Evolutionary conservation across 1,284 basidiomycete species (phyloP).

Genomic region (Ceratobasidium sp.): DNA sequence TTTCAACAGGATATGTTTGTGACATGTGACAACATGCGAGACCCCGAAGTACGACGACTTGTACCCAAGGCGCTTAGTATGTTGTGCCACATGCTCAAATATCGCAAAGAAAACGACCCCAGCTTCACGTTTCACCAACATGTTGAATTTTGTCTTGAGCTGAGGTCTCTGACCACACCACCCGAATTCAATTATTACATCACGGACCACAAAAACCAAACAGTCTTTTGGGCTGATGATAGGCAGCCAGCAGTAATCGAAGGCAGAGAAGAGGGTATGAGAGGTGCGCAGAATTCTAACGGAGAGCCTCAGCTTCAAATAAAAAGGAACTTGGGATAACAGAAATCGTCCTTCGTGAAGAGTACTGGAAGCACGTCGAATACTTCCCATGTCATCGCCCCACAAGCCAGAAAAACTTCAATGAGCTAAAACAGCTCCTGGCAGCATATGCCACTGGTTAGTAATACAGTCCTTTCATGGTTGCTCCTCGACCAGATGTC

Average conservation of each 20-base stretch:
- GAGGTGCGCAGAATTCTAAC: slow-evolving; percentile 4
- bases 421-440: slow-evolving; percentile 25
- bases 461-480: too few species aligned
- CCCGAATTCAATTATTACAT: slow-evolving; percentile 47
- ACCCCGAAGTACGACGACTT: background rate
- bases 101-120: background rate
- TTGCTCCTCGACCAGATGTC: background rate
- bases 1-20: slow-evolving; percentile 29
- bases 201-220: slow-evolving; percentile 27
- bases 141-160: slow-evolving; percentile 32
- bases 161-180: background rate
- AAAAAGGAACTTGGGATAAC: background rate
- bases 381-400: slow-evolving; percentile 30
- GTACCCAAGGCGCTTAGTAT: background rate
- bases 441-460: slow-evolving; percentile 34
- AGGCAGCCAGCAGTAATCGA: slow-evolving; percentile 16
- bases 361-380: slow-evolving; percentile 44
- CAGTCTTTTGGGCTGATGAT: slow-evolving; percentile 42
- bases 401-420: background rate
- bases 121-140: slow-evolving; percentile 5
- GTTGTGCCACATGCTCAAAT: background rate
- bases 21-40: slow-evolving; percentile 26
- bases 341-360: slow-evolving; percentile 24
- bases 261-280: background rate
- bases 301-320: too few species aligned